phyloP scores from a whole-genome alignment of 768 basidiomycete genomes.

The Macrolepiota dolichaula region DNA sequence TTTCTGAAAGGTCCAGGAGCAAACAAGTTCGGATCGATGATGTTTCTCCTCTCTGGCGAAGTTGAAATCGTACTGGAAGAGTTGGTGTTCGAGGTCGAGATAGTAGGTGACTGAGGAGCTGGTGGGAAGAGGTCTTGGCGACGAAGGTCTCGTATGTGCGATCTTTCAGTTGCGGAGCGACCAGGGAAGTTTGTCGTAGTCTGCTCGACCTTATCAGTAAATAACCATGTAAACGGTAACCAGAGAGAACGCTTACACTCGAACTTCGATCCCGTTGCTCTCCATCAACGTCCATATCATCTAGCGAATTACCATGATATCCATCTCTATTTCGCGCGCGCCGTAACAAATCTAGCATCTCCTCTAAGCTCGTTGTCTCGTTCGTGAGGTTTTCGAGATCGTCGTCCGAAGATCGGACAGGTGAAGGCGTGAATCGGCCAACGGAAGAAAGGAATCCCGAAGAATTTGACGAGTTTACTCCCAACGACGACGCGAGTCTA shows the following conservation, averaged over 20 bases:
- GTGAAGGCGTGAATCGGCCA: slow-evolving; percentile 2
- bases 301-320: neutral
- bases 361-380: neutral
- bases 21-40: slow-evolving; percentile 32
- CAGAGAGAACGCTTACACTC: neutral
- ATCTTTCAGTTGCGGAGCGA: neutral
- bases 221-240: neutral
- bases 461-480: slow-evolving; percentile 2
- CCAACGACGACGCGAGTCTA: neutral
- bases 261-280: neutral
- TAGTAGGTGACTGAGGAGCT: neutral
- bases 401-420: neutral
- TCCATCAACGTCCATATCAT: neutral
- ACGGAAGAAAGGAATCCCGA: slow-evolving; percentile 7
- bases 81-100: neutral
- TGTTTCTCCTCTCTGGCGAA: neutral
- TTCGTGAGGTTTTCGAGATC: neutral
- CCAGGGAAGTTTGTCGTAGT: neutral
- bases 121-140: neutral
- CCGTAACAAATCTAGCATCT: neutral
- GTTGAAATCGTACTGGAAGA: neutral
- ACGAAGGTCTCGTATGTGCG: neutral
- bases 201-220: neutral
- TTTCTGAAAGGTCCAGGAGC: slow-evolving; percentile 47
- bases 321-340: neutral